Evolutionary conservation across 768 basidiomycete species (phyloP), one percentile per base, ranked within the genome.

Genomic region (Cystoderma amianthinum): DNA sequence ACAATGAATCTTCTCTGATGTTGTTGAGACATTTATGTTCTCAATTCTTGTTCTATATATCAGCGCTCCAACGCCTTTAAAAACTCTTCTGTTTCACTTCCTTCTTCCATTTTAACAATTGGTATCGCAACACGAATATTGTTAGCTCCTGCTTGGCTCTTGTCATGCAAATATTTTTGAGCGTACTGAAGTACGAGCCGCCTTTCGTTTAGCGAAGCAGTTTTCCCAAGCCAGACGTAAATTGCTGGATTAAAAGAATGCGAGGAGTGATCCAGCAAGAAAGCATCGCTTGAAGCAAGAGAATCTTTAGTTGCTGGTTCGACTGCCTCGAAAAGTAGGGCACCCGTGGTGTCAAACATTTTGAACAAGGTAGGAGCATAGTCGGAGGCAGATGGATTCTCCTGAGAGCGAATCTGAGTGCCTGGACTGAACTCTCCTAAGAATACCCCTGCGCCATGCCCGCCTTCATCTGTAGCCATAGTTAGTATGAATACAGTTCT

Each of bases 201-300:
- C 35, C 63, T 57, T 49, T 77, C 76, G 17, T 57, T 63, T 43
- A 70, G 51, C 20, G 71, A 71, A 21, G 75, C 69, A 3, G 61
- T 50, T 5, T 57, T 64, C 3, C 80, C 80, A 17, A 83, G 60
- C 80, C 80, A 83, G 17, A 77, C 62, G 47, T 76, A 82, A 23
- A 82, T 55, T 2, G 68, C 66, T 3, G 74, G 72, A 34, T 59
- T 51, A 1, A 50, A 44, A 1, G 50, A 25, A 38, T 62, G 56
- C 11, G 52, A 40, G 19, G 69, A 63, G 44, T 65, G 54, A 50
- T 78, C 78, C 23, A 81, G 48, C 16, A 81, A 53, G 56, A 74
- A 80, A 2, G 69, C 70, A 47, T 76, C 78, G 10, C 62, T 50
- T 5, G 77, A 68, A 9, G 61, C 62, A 24, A 81, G 64, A 6